Evolutionary conservation across 1,139 yeast species (phyloP), one percentile per base, ranked within the genome.

Genomic region (Blastobotrys ciferrii): DNA sequence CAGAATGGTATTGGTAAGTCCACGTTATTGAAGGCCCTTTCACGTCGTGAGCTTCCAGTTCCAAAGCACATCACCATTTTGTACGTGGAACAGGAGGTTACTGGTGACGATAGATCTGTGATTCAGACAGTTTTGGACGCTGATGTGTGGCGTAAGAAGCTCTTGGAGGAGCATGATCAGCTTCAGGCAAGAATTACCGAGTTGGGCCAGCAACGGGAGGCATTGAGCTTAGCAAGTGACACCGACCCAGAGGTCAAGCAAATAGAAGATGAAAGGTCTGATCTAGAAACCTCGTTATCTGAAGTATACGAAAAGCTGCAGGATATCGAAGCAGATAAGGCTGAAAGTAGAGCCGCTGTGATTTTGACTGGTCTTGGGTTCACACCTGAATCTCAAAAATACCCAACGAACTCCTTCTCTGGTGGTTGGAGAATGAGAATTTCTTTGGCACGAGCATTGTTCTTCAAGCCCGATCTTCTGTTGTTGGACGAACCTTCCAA

Each of bases 391-490:
- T 79, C 96, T 4, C 98, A 92, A 67, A 72, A 74, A 46, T 75
- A 75, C 52, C 82, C 96, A 19, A 89, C 98, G 9, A 91, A 88
- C 60, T 79, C 92, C 31, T 92, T 92, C 68, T 89, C 97, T 48
- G 98, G 98, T 79, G 98, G 98, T 82, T 92, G 98, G 98, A 84
- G 98, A 79, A 92, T 92, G 98, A 85, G 98, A 75, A 78, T 92
- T 58, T 87, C 98, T n/a, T 77, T 92, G 55, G 98, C 98, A 2
- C 81, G 98, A 72, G 98, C 98, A 0, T 78, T 92, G 66, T 92
- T 92, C 76, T 92, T 97, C 77, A 86, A 87, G 66, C 98, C 98
- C 0, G 98, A 94, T 68, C 76, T 92, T 58, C 75, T 92, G 58
- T 74, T 92, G 63, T 77, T 92, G 57, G 98, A 92, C 80, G 98